Percentiles rank a stretch among this genome's conserved stretches.
phyloP scores from a whole-genome alignment of 176 grass and related monocot species.

The Lolium multiflorum region DNA sequence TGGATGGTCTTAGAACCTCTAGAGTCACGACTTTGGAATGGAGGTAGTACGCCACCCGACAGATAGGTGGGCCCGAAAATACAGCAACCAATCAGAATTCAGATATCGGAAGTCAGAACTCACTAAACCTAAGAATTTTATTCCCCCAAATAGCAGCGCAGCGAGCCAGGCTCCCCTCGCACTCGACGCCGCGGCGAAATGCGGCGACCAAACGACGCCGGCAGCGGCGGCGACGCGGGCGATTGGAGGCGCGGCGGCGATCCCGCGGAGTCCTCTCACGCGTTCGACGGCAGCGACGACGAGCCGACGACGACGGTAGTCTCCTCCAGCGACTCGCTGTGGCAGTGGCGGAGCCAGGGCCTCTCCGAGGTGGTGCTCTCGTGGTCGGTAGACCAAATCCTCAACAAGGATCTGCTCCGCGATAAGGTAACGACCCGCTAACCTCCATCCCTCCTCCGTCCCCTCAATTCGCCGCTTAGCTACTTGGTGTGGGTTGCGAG shows the following conservation, averaged over 20 bases:
- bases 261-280: conserved; percentile 20
- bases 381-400: conserved; percentile 71
- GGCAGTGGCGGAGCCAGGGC: conserved; percentile 51
- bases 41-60: not conserved
- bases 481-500: conserved; percentile 16
- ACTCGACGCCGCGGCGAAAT: conserved; percentile 36
- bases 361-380: conserved; percentile 66
- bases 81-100: conserved; percentile 16
- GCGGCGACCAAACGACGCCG: conserved; percentile 35
- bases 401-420: conserved; percentile 66
- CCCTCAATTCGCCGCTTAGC: conserved; percentile 16
- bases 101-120: not conserved
- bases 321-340: conserved; percentile 38
- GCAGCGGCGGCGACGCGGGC: conserved; percentile 26
- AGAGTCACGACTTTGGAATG: too few species aligned
- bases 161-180: not conserved
- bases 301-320: conserved; percentile 9
- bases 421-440: conserved; percentile 55
- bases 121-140: conserved; percentile 15
- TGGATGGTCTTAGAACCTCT: too few species aligned
- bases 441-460: not conserved
- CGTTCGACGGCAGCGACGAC: conserved; percentile 37
- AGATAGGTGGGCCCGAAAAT: not conserved
- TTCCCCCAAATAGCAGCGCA: conserved; percentile 25
- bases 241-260: conserved; percentile 40